phyloP scores from a whole-genome alignment of 1,284 basidiomycete genomes.

The Afroboletus lepidellus region DNA sequence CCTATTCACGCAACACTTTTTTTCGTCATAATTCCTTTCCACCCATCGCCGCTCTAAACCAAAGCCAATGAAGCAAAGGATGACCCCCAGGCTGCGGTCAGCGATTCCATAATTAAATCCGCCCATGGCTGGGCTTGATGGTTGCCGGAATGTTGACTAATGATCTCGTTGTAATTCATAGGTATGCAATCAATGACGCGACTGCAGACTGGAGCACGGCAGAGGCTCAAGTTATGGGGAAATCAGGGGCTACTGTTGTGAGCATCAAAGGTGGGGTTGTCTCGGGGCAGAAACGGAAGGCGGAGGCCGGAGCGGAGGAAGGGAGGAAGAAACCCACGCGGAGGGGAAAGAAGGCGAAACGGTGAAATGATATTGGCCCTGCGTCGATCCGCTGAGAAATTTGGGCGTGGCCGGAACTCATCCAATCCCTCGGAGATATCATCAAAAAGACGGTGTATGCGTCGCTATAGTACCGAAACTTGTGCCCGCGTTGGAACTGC shows the following conservation, averaged over 20 bases:
- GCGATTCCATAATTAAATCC: neutral
- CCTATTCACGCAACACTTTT: neutral
- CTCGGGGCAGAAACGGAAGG: conserved; percentile 64
- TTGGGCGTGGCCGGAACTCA: neutral
- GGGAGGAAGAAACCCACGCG: conserved; percentile 54
- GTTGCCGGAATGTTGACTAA: neutral
- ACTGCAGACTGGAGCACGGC: conserved; percentile 73
- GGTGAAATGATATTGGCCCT: conserved; percentile 29
- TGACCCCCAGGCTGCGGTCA: neutral
- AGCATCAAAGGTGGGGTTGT: conserved; percentile 58
- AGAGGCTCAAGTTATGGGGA: conserved; percentile 65
- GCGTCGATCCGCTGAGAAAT: conserved; percentile 5
- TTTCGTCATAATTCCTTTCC: conserved; percentile 1
- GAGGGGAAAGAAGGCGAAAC: conserved; percentile 59
- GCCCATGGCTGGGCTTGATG: neutral
- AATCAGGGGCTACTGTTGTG: conserved; percentile 64
- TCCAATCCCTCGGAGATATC: neutral
- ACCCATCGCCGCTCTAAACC: conserved; percentile 14
- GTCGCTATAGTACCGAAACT: neutral
- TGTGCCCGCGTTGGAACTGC: neutral
- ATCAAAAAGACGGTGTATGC: neutral
- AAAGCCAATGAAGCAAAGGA: neutral
- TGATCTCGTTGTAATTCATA: conserved; percentile 28
- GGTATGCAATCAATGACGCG: conserved; percentile 76
- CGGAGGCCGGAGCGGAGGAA: conserved; percentile 35